Evolutionary conservation across 306 rosid species (phyloP), one percentile per base, ranked within the genome.

Genomic region (Potentilla sterilis): DNA sequence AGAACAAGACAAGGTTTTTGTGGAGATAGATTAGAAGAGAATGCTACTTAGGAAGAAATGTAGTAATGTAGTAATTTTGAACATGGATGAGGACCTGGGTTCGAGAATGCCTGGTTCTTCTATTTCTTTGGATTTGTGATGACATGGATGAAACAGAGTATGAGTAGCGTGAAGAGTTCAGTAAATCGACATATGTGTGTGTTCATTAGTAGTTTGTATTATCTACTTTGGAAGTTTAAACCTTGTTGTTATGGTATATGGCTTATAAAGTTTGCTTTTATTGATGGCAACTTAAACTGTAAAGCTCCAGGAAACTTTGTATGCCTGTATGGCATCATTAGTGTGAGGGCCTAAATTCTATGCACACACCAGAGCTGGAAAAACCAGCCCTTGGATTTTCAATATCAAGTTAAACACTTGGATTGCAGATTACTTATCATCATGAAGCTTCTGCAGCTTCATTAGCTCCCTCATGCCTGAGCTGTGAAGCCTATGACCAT

Each of bases 401-500:
- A 18, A 18, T 19, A 52, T 52, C 28, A 37, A 73, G 48, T 63
- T 14, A 37, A 67, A 24, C 21, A 51, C 37, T 10, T 15, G 8
- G 47, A 80, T 78, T 48, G 75, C 32, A 4, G 47, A 81, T 78
- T 44, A 77, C 32, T 69, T 65, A 15, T 61, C 62, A 55, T 75
- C 80, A 47, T 51, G 35, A 11, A 96, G 97, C 88, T 88, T 94
- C 77, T 79, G 85, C 72, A 84, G 77, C 16, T 15, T 78, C 71
- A 72, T 18, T 22, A 80, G 28, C 19, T 43, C 37, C 43, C 24
- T 47, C n/a, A 80, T 75, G 63, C 86, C 85, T 71, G 83, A 15
- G 57, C 15, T 79, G 21, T 89, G 91, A 66, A 62, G 82, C 83
- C 83, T 87, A 38, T 70, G 91, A 67, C 86, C 87, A 21, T 77